Evolutionary conservation across 1,284 basidiomycete genomes (phyloP).

Genomic region (Cystobasidium pallidum): DNA sequence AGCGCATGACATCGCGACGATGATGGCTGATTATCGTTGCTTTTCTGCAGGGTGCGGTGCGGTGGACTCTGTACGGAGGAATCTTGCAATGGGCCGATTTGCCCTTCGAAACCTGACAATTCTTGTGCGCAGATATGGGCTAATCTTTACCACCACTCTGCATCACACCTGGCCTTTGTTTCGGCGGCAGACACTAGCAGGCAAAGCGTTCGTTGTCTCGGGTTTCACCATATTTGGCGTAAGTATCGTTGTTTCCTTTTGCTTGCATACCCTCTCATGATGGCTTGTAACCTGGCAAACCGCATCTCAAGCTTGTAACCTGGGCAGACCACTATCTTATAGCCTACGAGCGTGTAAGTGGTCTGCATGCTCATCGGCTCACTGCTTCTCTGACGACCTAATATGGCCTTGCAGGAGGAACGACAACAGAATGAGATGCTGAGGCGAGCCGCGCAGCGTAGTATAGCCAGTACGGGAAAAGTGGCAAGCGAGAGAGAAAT

Average conservation of each 20-base stretch:
- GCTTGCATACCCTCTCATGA: neutral
- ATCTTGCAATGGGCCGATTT: neutral
- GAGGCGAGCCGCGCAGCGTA: conserved; percentile 22
- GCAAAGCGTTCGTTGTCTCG: conserved; percentile 39
- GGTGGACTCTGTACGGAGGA: conserved; percentile 33
- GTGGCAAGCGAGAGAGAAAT: conserved; percentile 35
- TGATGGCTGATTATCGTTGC: neutral
- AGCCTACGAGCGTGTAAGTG: conserved; percentile 26
- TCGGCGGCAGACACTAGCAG: conserved; percentile 38
- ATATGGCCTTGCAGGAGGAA: conserved; percentile 3
- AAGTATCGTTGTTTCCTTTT: neutral
- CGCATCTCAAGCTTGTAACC: conserved; percentile 37
- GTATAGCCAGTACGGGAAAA: conserved; percentile 18
- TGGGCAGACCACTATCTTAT: conserved; percentile 42
- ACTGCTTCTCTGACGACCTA: neutral
- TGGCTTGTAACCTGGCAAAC: neutral
- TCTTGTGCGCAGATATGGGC: conserved; percentile 22
- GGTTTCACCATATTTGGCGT: conserved; percentile 40
- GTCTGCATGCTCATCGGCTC: neutral
- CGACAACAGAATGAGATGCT: conserved; percentile 26
- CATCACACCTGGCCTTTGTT: conserved; percentile 38
- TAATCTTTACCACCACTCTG: conserved; percentile 25
- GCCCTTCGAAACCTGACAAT: neutral
- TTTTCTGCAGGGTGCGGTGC: conserved; percentile 29
- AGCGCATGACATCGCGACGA: neutral